Evolutionary conservation across 495 filamentous ascomycete genomes (phyloP), one percentile per base, ranked within the genome.

Genomic region (Penicillium canescens): DNA sequence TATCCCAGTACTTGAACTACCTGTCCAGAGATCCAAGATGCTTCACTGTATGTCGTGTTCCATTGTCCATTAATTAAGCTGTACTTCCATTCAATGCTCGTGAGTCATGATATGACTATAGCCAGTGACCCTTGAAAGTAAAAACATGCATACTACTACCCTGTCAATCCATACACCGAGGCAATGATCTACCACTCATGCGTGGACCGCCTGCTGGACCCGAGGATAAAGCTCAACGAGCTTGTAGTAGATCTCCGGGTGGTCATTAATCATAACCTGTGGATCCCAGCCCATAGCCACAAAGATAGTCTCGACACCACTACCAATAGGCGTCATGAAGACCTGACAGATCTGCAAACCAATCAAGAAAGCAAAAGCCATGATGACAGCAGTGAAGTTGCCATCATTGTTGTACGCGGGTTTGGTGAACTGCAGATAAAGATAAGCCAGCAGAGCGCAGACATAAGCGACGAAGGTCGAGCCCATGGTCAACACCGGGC

Each of bases 251-350:
- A 98, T 70, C 50, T 92, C 90, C 0, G 85, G 86, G 67, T 95
- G 91, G 47, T 95, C 86, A 18, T 82, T 75, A 63, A 90, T 88
- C 77, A 96, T 70, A 8, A 91, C 88, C 67, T 93, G 84, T 1
- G 92, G 91, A 62, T 96, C 89, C 87, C 90, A 96, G 0, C 90
- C 93, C 65, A 85, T 83, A 6, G 90, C 90, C 9, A 92, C 89
- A 62, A 96, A 96, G 54, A 96, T 88, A 4, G 92, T 96, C 56
- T 87, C 84, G 13, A 81, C 75, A 4, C 78, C 78, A 56, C 76
- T 79, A 1, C 75, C 70, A 33, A 92, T 76, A 3, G 89, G 92
- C 11, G 87, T 90, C 52, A 93, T 86, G 72, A 96, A 93, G 51
- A 93, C 82, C 73, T 94, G 88, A 62, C 85, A 87, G 56, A 96